These are phyloP conservation scores for Geoglossum cookeanum DNA, from an alignment of 2,329 filamentous ascomycete genomes.

Conservation along the genomic window DNA sequence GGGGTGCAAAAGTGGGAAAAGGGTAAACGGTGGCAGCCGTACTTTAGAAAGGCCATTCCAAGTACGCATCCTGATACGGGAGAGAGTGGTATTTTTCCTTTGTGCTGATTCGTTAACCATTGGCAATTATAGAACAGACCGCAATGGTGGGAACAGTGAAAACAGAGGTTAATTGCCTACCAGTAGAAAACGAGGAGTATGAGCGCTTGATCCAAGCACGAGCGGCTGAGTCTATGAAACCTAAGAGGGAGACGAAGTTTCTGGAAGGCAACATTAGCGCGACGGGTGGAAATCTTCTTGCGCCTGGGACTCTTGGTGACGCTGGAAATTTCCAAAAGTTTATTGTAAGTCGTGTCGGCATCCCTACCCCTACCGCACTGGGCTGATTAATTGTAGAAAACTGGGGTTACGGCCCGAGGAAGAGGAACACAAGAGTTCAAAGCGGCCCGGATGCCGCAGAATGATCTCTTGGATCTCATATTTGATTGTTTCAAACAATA, in stretches of 20 bases:
- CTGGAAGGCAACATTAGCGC: conserved; percentile 21
- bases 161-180: conserved; percentile 58
- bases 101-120: not conserved
- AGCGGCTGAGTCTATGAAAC: conserved; percentile 39
- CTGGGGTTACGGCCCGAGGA: conserved; percentile 31
- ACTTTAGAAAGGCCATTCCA: conserved; percentile 52
- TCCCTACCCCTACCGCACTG: conserved; percentile 2
- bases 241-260: conserved; percentile 36
- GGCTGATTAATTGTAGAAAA: conserved; percentile 28
- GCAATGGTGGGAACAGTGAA: conserved; percentile 51
- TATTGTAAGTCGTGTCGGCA: conserved; percentile 18
- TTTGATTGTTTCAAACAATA: conserved; percentile 69
- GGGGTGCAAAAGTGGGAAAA: conserved; percentile 20
- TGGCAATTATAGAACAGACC: conserved; percentile 45
- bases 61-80: conserved; percentile 30
- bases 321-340: conserved; percentile 21
- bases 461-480: conserved; percentile 71
- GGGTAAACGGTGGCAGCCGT: conserved; percentile 39
- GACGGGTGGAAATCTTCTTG: conserved; percentile 30
- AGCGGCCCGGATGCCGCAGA: conserved; percentile 72
- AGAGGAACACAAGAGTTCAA: conserved; percentile 53
- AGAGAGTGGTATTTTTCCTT: not conserved
- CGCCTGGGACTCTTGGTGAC: conserved; percentile 34
- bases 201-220: conserved; percentile 39
- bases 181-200: conserved; percentile 53